These are phyloP conservation scores for Typha latifolia DNA, from an alignment of 176 grass and related monocot species.

Conservation along the genomic window DNA sequence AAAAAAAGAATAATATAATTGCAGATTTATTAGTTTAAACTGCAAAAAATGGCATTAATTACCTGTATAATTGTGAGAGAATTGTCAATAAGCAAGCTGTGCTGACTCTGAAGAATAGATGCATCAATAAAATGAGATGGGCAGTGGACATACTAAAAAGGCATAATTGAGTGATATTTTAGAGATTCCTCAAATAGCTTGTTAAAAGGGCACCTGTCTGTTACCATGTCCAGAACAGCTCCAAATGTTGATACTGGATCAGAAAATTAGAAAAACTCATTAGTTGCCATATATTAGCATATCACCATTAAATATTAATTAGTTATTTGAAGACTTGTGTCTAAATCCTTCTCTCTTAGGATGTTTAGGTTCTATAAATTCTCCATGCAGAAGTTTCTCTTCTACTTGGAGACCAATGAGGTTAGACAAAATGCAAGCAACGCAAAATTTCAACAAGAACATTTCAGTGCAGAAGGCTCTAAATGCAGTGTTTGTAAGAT, in stretches of 20 bases:
- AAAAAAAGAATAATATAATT: background rate
- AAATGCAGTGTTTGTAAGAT: too few relatives aligned
- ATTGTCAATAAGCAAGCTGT: conserved; percentile 85
- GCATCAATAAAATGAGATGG: conserved; percentile 8
- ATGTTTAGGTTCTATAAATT: too few relatives aligned
- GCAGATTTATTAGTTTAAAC: background rate
- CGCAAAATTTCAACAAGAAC: too few relatives aligned
- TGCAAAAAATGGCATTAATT: background rate
- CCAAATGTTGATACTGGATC: conserved; percentile 82
- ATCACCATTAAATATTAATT: too few relatives aligned
- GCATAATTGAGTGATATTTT: background rate
- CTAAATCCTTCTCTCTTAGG: too few relatives aligned
- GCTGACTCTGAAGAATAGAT: conserved; percentile 64
- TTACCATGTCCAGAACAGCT: conserved; percentile 99
- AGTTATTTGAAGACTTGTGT: too few relatives aligned
- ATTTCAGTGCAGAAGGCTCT: too few relatives aligned
- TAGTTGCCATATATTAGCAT: background rate
- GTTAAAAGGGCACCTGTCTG: conserved; percentile 62
- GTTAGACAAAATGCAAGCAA: too few relatives aligned
- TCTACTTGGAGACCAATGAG: too few relatives aligned
- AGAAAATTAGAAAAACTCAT: conserved; percentile 15
- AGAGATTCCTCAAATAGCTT: background rate
- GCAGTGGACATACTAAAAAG: background rate
- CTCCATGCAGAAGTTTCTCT: too few relatives aligned
- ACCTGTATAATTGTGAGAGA: conserved; percentile 92